Evolutionary conservation across 1,284 basidiomycete genomes (phyloP).

Genomic region (Sanguinoderma infundibulare): DNA sequence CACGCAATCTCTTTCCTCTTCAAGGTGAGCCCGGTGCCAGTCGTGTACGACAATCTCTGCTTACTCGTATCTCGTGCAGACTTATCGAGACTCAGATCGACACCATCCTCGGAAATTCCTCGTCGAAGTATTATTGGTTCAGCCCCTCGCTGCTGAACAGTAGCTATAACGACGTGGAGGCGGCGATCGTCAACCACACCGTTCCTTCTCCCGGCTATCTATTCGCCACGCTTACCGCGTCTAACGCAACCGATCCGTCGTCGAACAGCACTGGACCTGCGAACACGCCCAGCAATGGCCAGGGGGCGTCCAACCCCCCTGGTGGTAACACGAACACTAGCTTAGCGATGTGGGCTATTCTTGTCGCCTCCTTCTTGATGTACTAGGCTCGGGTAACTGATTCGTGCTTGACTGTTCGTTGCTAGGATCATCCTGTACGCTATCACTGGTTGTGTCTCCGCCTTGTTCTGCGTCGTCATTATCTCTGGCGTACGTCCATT

Average conservation of each 20-base stretch:
- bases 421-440: conserved; percentile 84
- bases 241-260: conserved; percentile 55
- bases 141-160: conserved; percentile 62
- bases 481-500: conserved; percentile 69
- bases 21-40: conserved; percentile 39
- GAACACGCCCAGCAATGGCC: conserved; percentile 21
- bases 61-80: conserved; percentile 32
- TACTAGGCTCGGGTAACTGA: neutral
- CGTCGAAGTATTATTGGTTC: conserved; percentile 55
- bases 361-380: conserved; percentile 10
- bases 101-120: conserved; percentile 47
- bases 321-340: conserved; percentile 52
- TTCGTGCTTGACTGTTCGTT: neutral
- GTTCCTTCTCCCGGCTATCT: conserved; percentile 61
- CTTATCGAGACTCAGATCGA: conserved; percentile 70
- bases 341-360: conserved; percentile 66
- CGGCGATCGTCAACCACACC: conserved; percentile 47
- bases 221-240: conserved; percentile 68
- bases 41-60: neutral
- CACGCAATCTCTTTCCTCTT: conserved; percentile 51
- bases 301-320: conserved; percentile 14
- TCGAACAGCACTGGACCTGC: conserved; percentile 10
- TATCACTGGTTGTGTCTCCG: conserved; percentile 85
- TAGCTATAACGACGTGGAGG: conserved; percentile 52
- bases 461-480: conserved; percentile 81